phyloP scores from a whole-genome alignment of 1,284 basidiomycete genomes.

The Cryptococcus wingfieldii region DNA sequence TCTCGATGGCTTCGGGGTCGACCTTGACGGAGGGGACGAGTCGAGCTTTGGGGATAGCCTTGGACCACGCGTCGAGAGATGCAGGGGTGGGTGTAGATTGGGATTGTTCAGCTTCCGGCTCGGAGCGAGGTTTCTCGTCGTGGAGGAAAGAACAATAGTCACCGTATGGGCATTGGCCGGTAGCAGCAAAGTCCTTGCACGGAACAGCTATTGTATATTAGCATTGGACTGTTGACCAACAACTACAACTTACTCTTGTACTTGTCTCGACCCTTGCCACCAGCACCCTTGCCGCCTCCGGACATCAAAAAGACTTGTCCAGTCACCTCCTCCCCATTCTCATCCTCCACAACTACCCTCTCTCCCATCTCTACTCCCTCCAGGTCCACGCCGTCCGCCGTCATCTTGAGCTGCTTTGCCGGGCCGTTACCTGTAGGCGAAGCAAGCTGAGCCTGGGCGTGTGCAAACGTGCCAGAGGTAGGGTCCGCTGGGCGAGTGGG shows the following conservation, averaged over 20 bases:
- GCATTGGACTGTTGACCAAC: not conserved
- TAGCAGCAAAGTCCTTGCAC: constrained; percentile 39
- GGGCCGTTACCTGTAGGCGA: not conserved
- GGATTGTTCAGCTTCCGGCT: not conserved
- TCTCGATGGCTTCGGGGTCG: constrained; percentile 12
- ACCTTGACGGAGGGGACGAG: constrained; percentile 11
- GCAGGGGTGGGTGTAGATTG: constrained; percentile 6
- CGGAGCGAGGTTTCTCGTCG: constrained; percentile 7
- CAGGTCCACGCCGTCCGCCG: constrained; percentile 9
- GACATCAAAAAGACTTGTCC: constrained; percentile 45
- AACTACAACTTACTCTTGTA: constrained; percentile 42
- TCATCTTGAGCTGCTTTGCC: constrained; percentile 8
- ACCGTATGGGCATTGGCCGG: constrained; percentile 43
- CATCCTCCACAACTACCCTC: constrained; percentile 26
- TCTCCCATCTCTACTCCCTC: constrained; percentile 29
- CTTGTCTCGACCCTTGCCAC: constrained; percentile 41
- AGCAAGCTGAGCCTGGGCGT: constrained; percentile 29
- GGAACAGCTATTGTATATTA: constrained; percentile 30
- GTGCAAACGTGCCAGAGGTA: constrained; percentile 42
- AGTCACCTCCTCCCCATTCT: constrained; percentile 31
- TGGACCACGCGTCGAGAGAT: constrained; percentile 10
- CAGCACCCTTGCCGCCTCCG: constrained; percentile 46
- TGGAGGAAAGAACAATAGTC: constrained; percentile 49
- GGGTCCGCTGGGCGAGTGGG: constrained; percentile 21
- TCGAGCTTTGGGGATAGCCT: constrained; percentile 5